These are phyloP conservation scores for Fusarium foetens DNA, from an alignment of 2,329 filamentous ascomycete genomes.

Conservation along the genomic window DNA sequence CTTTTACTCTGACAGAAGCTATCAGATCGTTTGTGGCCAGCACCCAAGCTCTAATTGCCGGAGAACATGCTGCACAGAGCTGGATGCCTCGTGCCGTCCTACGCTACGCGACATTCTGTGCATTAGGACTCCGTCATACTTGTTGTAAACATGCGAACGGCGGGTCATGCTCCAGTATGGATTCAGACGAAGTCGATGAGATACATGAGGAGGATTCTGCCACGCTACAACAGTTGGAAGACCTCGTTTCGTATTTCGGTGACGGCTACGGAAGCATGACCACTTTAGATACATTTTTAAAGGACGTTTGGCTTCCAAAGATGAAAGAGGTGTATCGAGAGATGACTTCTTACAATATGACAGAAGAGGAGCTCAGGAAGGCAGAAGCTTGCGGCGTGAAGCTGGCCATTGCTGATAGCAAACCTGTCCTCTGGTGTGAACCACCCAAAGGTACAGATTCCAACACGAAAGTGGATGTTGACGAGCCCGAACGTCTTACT, in stretches of 20 bases:
- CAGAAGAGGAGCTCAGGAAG: not conserved
- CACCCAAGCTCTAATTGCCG: rapidly evolving
- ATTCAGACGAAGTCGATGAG: not conserved
- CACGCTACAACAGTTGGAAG: rapidly evolving
- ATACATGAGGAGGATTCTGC: not conserved
- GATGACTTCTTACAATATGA: rapidly evolving
- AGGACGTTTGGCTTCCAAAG: not conserved
- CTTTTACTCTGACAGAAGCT: rapidly evolving
- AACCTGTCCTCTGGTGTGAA: rapidly evolving
- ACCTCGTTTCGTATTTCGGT: rapidly evolving
- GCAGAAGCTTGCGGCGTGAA: rapidly evolving
- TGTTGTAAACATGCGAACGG: not conserved
- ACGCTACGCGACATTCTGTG: rapidly evolving
- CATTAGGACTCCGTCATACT: not conserved
- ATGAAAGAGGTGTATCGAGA: rapidly evolving
- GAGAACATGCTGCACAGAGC: rapidly evolving
- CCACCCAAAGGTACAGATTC: not conserved
- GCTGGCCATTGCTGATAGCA: rapidly evolving
- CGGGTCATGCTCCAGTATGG: rapidly evolving
- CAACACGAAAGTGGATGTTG: not conserved
- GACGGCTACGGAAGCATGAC: not conserved
- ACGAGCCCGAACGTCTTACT: rapidly evolving
- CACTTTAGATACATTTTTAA: rapidly evolving
- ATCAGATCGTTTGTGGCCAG: not conserved
- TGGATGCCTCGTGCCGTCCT: not conserved